These are phyloP conservation scores for Exophiala phaeomuriformis DNA, from an alignment of 2,329 filamentous ascomycete genomes.

Conservation along the genomic window DNA sequence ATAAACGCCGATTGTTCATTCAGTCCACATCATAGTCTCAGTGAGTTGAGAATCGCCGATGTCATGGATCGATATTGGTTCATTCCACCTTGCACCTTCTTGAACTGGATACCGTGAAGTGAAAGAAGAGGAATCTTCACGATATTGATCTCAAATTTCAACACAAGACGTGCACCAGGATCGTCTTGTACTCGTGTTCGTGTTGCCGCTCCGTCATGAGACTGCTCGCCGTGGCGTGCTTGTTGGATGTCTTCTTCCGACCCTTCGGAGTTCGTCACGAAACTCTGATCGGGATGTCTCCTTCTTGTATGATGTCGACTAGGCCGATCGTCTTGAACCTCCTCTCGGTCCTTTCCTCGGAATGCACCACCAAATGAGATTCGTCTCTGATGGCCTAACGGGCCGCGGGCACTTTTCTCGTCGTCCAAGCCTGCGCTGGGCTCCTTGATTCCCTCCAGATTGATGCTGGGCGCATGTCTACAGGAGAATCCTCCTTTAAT, in stretches of 20 bases:
- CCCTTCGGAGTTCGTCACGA: constrained; percentile 74
- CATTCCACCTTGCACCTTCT: constrained; percentile 88
- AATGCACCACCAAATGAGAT: constrained; percentile 73
- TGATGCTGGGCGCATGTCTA: constrained; percentile 80
- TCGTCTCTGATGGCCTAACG: constrained; percentile 60
- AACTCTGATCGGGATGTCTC: constrained; percentile 58
- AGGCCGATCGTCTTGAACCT: constrained; percentile 53
- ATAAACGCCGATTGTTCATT: background rate
- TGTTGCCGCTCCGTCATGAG: constrained; percentile 70
- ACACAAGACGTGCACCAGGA: constrained; percentile 70
- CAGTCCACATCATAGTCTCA: constrained; percentile 56
- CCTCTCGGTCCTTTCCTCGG: constrained; percentile 61
- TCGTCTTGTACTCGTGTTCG: constrained; percentile 88
- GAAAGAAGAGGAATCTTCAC: constrained; percentile 93
- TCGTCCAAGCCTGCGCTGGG: constrained; percentile 31
- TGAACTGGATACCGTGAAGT: constrained; percentile 94
- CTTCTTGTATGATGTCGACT: constrained; percentile 40
- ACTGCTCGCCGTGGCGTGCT: constrained; percentile 40
- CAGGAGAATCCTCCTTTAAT: constrained; percentile 93
- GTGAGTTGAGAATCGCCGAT: constrained; percentile 81
- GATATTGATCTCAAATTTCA: constrained; percentile 93
- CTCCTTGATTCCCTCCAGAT: constrained; percentile 66
- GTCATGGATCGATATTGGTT: constrained; percentile 99
- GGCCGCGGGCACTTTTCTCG: constrained; percentile 39
- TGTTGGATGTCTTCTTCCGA: constrained; percentile 64